Percentiles rank a stretch among this genome's conserved stretches.
Conservation (phyloP, 78 protist genomes). For the Dictyostelium citrinum region DNA sequence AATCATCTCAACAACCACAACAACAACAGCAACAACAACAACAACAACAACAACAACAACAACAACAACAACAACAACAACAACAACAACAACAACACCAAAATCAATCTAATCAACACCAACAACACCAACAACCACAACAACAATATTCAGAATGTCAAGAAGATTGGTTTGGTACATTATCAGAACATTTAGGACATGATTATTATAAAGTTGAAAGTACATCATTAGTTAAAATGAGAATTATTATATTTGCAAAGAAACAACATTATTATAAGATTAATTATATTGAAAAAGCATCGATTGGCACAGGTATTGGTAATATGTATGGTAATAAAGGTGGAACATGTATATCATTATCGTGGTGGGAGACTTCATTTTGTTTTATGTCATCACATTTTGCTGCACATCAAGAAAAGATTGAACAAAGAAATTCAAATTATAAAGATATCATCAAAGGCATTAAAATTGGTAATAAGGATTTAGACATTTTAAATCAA, state of each 20-base stretch:
- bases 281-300: slow-evolving; percentile 23
- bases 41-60: background rate
- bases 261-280: slow-evolving; percentile 64
- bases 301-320: slow-evolving; percentile 76
- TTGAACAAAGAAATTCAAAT: slow-evolving; percentile 75
- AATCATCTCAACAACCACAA: background rate
- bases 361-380: slow-evolving; percentile 55
- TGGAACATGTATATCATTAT: slow-evolving; percentile 79
- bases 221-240: slow-evolving; percentile 66
- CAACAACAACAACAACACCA: background rate
- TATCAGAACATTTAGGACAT: slow-evolving; percentile 60
- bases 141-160: slow-evolving; percentile 15
- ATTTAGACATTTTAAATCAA: slow-evolving; percentile 37
- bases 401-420: slow-evolving; percentile 86
- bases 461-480: slow-evolving; percentile 24
- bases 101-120: no score
- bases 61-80: background rate
- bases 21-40: background rate
- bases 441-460: slow-evolving; percentile 75
- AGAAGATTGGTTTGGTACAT: slow-evolving; percentile 63
- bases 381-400: slow-evolving; percentile 89
- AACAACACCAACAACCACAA: background rate
- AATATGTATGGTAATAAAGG: slow-evolving; percentile 92
- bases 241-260: slow-evolving; percentile 40
- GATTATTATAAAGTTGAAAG: slow-evolving; percentile 23